Evolutionary conservation across 257 asterid species (phyloP).

Genomic region (Solanum microdontum): DNA sequence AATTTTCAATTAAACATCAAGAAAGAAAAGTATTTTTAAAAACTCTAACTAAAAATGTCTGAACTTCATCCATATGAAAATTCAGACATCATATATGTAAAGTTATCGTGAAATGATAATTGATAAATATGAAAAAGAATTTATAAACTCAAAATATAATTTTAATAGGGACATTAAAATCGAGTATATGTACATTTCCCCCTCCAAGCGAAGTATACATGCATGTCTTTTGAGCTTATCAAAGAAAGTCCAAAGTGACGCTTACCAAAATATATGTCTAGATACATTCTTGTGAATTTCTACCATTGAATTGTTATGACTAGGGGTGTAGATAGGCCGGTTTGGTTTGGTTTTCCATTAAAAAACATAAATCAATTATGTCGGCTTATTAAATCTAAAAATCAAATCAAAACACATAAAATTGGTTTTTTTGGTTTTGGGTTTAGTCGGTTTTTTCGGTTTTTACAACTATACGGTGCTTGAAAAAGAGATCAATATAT

Average conservation of each 20-base stretch:
- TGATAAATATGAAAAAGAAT: too few relatives aligned
- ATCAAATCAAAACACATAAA: too few relatives aligned
- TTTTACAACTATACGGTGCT: too few relatives aligned
- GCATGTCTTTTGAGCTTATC: neutral
- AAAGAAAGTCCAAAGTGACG: neutral
- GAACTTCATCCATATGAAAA: neutral
- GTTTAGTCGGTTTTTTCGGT: too few relatives aligned
- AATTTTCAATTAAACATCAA: neutral
- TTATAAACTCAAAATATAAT: neutral
- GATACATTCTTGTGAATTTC: neutral
- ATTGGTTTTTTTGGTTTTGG: too few relatives aligned
- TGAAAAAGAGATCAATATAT: too few relatives aligned
- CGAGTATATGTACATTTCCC: neutral
- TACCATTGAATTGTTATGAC: neutral
- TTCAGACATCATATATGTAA: neutral
- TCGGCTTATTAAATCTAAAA: too few relatives aligned
- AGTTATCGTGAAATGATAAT: neutral
- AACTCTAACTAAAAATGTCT: too few relatives aligned
- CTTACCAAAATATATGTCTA: neutral
- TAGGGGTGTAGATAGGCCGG: too few relatives aligned
- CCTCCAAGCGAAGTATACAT: neutral
- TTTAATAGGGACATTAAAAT: neutral
- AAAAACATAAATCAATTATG: too few relatives aligned
- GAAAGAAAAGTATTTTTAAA: neutral
- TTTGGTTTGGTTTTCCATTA: too few relatives aligned